These are phyloP conservation scores for Eucalyptus caleyi DNA, from an alignment of 345 rosid genomes.

Conservation along the genomic window DNA sequence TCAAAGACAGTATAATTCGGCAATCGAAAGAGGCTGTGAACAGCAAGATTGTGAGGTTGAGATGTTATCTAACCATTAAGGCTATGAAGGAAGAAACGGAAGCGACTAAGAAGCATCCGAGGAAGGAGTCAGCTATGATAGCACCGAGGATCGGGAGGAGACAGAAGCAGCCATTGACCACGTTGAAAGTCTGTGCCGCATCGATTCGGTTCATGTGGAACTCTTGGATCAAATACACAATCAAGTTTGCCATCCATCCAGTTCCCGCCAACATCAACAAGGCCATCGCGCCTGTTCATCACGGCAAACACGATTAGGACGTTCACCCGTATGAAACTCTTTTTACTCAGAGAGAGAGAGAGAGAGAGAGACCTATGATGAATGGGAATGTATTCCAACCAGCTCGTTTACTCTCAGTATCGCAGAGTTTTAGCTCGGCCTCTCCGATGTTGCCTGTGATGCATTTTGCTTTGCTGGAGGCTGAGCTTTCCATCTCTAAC, in stretches of 20 bases:
- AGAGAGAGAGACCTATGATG: constrained; percentile 14
- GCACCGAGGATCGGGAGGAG: constrained; percentile 4
- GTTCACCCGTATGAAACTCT: background rate
- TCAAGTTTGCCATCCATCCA: constrained; percentile 24
- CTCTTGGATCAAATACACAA: constrained; percentile 14
- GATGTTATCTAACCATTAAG: constrained; percentile 1
- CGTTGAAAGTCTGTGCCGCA: constrained; percentile 12
- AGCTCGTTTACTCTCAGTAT: constrained; percentile 1
- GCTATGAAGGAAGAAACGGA: constrained; percentile 12
- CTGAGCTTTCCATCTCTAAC: background rate
- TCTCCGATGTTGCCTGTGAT: background rate
- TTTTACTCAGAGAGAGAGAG: background rate
- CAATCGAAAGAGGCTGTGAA: background rate
- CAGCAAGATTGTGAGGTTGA: background rate
- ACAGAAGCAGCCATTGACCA: constrained; percentile 1
- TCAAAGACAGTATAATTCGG: background rate
- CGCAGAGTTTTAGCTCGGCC: background rate
- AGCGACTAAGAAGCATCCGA: constrained; percentile 14
- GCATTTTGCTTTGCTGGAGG: background rate
- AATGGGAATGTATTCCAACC: constrained; percentile 48
- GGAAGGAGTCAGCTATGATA: constrained; percentile 27
- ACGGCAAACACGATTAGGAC: background rate
- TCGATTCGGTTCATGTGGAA: constrained; percentile 9
- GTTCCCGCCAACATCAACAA: background rate
- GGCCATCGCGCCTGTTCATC: background rate